Percentiles rank a stretch among this genome's conserved stretches.
These are phyloP conservation scores for Candida tropicalis DNA, from an alignment of 1,139 yeast species.

Conservation along the genomic window DNA sequence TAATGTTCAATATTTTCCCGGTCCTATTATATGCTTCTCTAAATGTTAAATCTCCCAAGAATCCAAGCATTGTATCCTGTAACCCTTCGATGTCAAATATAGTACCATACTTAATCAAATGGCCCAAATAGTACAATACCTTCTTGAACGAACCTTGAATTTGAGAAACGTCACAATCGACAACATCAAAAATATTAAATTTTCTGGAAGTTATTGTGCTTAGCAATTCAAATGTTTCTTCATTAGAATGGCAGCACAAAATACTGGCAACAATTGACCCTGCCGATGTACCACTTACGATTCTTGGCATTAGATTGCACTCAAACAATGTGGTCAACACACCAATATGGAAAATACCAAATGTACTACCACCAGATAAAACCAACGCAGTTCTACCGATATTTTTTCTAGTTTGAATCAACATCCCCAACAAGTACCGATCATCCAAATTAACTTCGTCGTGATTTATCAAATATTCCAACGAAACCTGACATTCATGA, in stretches of 20 bases:
- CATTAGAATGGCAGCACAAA: slow-evolving; percentile 77
- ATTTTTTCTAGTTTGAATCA: slow-evolving; percentile 85
- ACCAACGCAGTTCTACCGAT: slow-evolving; percentile 94
- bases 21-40: slow-evolving; percentile 63
- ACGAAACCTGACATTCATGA: slow-evolving; percentile 68
- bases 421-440: slow-evolving; percentile 68
- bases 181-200: slow-evolving; percentile 67
- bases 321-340: slow-evolving; percentile 80
- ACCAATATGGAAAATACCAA: slow-evolving; percentile 92
- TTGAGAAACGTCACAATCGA: slow-evolving; percentile 32
- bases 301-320: slow-evolving; percentile 75
- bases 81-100: slow-evolving; percentile 81
- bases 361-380: slow-evolving; percentile 92
- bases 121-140: slow-evolving; percentile 37
- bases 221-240: slow-evolving; percentile 64
- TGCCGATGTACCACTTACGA: slow-evolving; percentile 94
- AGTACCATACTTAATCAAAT: slow-evolving; percentile 79
- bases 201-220: slow-evolving; percentile 56
- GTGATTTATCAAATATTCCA: slow-evolving; percentile 50
- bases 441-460: slow-evolving; percentile 61
- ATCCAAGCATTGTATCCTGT: slow-evolving; percentile 69
- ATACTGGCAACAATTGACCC: slow-evolving; percentile 95
- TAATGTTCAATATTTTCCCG: slow-evolving; percentile 58
- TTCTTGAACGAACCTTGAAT: slow-evolving; percentile 43
- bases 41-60: slow-evolving; percentile 87